Evolutionary conservation across 1,139 yeast genomes (phyloP).

Genomic region (Saccharomyces hybrid): DNA sequence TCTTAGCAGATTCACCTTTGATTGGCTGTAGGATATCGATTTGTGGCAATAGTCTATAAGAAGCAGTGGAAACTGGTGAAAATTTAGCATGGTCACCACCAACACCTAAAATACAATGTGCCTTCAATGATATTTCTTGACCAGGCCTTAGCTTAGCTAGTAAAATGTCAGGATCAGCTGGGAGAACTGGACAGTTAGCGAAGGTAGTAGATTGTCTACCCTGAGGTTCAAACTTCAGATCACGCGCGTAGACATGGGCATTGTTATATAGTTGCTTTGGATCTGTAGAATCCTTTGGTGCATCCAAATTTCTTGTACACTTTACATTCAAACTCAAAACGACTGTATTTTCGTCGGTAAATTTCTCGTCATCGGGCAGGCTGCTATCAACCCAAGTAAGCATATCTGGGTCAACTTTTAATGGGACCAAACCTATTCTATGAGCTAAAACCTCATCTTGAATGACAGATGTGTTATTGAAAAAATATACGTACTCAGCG

Average conservation of each 20-base stretch:
- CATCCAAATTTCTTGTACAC: conserved; percentile 80
- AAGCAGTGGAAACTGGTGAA: conserved; percentile 95
- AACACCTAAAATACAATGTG: conserved; percentile 84
- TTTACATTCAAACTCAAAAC: conserved; percentile 74
- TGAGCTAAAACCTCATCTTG: conserved; percentile 97
- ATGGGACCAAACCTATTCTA: conserved; percentile 85
- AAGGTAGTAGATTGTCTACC: conserved; percentile 73
- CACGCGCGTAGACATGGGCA: conserved; percentile 80
- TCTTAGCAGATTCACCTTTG: conserved; percentile 65
- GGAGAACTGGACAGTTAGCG: conserved; percentile 61
- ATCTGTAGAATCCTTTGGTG: conserved; percentile 70
- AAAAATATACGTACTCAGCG: conserved; percentile 80
- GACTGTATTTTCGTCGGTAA: conserved; percentile 81
- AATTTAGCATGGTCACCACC: conserved; percentile 97
- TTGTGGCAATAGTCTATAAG: conserved; percentile 88
- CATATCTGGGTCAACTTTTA: conserved; percentile 86
- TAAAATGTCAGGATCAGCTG: conserved; percentile 81
- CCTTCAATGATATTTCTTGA: conserved; percentile 85
- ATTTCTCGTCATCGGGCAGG: conserved; percentile 58
- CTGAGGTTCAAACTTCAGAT: conserved; percentile 83
- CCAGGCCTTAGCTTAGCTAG: conserved; percentile 94
- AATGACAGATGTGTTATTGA: conserved; percentile 90
- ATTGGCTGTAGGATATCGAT: conserved; percentile 74
- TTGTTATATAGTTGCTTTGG: conserved; percentile 79
- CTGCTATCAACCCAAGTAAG: conserved; percentile 67